Conservation (phyloP, 192 early-diverging fungal species). For the Phycomyces nitens region DNA sequence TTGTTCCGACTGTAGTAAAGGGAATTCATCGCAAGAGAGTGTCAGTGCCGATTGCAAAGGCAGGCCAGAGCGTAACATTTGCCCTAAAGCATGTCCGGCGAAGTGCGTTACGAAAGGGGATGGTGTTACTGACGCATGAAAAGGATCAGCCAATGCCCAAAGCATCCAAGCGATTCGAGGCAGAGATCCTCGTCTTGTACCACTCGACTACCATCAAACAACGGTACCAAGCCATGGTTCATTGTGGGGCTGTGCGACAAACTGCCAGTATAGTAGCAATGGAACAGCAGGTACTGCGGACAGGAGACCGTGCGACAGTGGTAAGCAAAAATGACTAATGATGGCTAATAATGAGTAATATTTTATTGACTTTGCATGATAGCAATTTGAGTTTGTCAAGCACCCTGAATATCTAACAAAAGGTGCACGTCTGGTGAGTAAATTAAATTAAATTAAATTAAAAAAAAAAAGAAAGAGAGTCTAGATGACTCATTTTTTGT, state of each 20-base stretch:
- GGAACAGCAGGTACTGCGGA: slow-evolving; percentile 70
- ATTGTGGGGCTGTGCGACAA: slow-evolving; percentile 84
- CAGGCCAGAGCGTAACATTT: slow-evolving; percentile 84
- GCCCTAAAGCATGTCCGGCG: slow-evolving; percentile 84
- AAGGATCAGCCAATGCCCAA: slow-evolving; percentile 46
- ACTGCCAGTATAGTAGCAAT: slow-evolving; percentile 78
- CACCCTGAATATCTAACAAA: slow-evolving; percentile 67
- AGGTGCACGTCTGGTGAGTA: slow-evolving; percentile 53
- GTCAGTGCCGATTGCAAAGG: slow-evolving; percentile 66
- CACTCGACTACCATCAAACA: slow-evolving; percentile 87
- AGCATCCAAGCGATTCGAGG: slow-evolving; percentile 75
- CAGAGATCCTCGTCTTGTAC: slow-evolving; percentile 88
- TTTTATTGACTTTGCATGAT: background rate
- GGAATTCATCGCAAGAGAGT: slow-evolving; percentile 88
- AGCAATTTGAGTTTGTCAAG: slow-evolving; percentile 70
- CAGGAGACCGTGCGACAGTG: slow-evolving; percentile 81
- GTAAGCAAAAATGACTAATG: slow-evolving; percentile 29
- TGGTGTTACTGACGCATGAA: slow-evolving; percentile 62
- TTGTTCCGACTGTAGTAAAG: slow-evolving; percentile 73
- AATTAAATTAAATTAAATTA: background rate
- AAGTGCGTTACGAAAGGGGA: slow-evolving; percentile 76
- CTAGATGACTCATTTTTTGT: background rate
- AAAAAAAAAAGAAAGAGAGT: slow-evolving; percentile 32
- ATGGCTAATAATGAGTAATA: slow-evolving; percentile 11
- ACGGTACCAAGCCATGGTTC: slow-evolving; percentile 95